These are phyloP conservation scores for Delitschia confertaspora DNA, from an alignment of 495 filamentous ascomycete genomes.

Conservation along the genomic window DNA sequence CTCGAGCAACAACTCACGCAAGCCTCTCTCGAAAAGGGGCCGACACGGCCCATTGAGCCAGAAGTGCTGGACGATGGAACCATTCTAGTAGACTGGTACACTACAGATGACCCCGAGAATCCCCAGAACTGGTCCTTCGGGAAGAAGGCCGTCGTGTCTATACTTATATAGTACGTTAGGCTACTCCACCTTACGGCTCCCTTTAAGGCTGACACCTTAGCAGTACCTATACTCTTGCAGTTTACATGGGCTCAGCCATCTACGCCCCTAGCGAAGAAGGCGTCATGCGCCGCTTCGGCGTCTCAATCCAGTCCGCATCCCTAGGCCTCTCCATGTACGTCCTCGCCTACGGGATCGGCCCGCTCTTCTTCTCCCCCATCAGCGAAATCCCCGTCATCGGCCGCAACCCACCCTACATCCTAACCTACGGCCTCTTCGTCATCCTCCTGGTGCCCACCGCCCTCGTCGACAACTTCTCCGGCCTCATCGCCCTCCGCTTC, in stretches of 20 bases:
- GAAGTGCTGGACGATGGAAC: slow-evolving; percentile 31
- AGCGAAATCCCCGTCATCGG: slow-evolving; percentile 41
- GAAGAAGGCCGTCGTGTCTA: slow-evolving; percentile 30
- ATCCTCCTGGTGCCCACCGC: slow-evolving; percentile 43
- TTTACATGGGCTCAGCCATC: slow-evolving; percentile 44
- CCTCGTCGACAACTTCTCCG: slow-evolving; percentile 41
- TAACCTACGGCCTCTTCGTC: slow-evolving; percentile 42
- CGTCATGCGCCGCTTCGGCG: slow-evolving; percentile 39
- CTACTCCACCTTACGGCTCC: background rate
- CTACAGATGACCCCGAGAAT: slow-evolving; percentile 32
- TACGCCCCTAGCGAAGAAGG: slow-evolving; percentile 37
- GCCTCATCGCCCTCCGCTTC: slow-evolving; percentile 45
- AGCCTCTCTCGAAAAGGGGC: slow-evolving; percentile 21
- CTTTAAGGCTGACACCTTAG: slow-evolving; percentile 35
- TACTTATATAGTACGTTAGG: slow-evolving; percentile 27
- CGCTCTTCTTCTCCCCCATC: slow-evolving; percentile 40
- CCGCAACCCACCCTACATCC: slow-evolving; percentile 41
- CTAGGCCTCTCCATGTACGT: slow-evolving; percentile 48
- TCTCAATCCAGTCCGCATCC: slow-evolving; percentile 35
- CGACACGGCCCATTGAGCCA: slow-evolving; percentile 24
- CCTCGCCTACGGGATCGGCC: slow-evolving; percentile 43
- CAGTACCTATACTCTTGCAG: slow-evolving; percentile 42
- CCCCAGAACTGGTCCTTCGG: slow-evolving; percentile 34
- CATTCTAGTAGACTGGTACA: slow-evolving; percentile 37
- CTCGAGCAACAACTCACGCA: slow-evolving; percentile 23